Percentiles rank a stretch among this genome's conserved stretches.
Conservation (phyloP, 2,329 filamentous ascomycete genomes). For the Scorias spongiosa region DNA sequence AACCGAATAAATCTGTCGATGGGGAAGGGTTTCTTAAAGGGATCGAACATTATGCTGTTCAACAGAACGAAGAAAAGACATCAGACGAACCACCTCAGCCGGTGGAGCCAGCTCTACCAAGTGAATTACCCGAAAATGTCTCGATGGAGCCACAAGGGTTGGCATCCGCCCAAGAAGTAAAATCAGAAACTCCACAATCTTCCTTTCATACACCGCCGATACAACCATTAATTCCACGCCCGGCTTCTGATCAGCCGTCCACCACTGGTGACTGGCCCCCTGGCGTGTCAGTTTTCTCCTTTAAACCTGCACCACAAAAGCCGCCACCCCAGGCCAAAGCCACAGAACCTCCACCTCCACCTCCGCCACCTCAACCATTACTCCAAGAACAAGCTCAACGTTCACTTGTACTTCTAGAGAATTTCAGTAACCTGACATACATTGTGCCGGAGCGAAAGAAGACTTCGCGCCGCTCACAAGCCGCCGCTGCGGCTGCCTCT, state of each 20-base stretch:
- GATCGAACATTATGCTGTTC: constrained; percentile 28
- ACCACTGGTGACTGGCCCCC: constrained; percentile 8
- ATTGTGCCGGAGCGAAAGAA: not conserved
- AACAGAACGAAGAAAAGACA: constrained; percentile 1
- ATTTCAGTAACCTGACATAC: constrained; percentile 17
- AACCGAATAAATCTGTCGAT: constrained; percentile 12
- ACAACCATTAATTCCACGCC: not conserved
- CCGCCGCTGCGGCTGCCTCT: constrained; percentile 3
- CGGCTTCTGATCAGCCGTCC: constrained; percentile 1
- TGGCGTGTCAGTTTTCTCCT: not conserved
- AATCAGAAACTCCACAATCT: constrained; percentile 4
- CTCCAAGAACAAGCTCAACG: constrained; percentile 20
- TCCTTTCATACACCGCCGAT: constrained; percentile 1
- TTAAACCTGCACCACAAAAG: constrained; percentile 2
- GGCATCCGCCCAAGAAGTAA: constrained; percentile 6
- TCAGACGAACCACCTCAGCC: not conserved
- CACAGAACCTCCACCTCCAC: constrained; percentile 8
- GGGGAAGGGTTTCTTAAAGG: constrained; percentile 23
- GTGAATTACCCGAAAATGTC: too few relatives aligned
- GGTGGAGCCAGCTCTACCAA: not conserved
- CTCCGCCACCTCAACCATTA: constrained; percentile 9
- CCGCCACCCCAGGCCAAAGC: constrained; percentile 6
- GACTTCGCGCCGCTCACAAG: constrained; percentile 1
- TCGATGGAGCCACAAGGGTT: too few relatives aligned
- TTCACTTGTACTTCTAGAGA: constrained; percentile 18